A percentile compares a stretch with the other conserved stretches of the same genome.
Evolutionary conservation across 352 stramenopile genomes (phyloP).

Genomic region (Pythium vanterpoolii): DNA sequence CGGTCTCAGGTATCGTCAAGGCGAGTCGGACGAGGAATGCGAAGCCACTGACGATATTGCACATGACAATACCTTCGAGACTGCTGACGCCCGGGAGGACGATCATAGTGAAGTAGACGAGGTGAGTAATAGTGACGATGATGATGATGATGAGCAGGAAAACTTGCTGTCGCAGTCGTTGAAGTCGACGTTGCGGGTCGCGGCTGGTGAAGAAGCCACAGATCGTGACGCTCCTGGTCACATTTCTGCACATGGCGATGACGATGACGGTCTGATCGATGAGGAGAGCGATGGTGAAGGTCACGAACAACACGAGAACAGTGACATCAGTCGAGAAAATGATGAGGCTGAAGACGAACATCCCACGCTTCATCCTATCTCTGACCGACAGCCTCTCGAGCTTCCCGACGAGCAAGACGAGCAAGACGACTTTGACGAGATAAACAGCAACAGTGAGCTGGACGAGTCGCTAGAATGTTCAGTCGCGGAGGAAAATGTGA

Average conservation of each 20-base stretch:
- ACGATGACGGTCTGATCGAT: no score
- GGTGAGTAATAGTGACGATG: not conserved
- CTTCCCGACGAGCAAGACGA: not conserved
- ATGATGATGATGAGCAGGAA: not conserved
- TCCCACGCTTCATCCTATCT: not conserved
- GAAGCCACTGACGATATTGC: not conserved
- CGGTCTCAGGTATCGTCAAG: not conserved
- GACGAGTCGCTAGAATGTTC: not conserved
- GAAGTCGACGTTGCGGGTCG: constrained; percentile 7
- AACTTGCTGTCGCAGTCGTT: constrained; percentile 10
- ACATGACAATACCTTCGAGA: no score
- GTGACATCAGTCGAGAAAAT: not conserved
- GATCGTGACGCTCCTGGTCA: no score
- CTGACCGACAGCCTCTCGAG: not conserved
- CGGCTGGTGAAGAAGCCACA: constrained; percentile 2
- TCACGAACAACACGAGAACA: no score
- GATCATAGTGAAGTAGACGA: not conserved
- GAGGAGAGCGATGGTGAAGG: no score
- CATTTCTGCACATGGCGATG: no score
- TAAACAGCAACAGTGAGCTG: not conserved
- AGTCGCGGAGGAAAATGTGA: not conserved
- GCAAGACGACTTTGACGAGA: not conserved
- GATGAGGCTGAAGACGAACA: constrained; percentile 1
- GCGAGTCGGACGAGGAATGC: not conserved
- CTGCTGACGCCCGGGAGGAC: not conserved